These are phyloP conservation scores for Aureobasidium sp. DNA, from an alignment of 2,329 filamentous ascomycete species.

Conservation along the genomic window DNA sequence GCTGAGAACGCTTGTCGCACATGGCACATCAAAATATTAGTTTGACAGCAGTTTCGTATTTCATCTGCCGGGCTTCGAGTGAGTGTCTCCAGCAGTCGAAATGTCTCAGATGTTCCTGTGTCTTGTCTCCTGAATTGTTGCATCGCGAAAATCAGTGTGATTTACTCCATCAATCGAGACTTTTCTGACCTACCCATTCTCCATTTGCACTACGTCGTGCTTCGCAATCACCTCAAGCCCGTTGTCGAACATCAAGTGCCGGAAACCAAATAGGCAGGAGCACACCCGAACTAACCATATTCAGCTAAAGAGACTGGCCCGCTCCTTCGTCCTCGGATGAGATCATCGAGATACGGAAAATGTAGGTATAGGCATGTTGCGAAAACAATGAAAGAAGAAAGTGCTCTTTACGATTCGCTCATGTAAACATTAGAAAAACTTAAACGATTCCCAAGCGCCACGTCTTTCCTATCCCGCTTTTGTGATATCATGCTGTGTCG, in stretches of 20 bases:
- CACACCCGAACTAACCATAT: background rate
- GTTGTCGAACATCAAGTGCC: too few species aligned
- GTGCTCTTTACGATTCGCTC: background rate
- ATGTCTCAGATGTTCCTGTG: background rate
- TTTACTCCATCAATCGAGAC: too few species aligned
- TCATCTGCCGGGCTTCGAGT: background rate
- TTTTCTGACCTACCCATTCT: too few species aligned
- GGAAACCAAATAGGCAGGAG: background rate
- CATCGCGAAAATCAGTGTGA: too few species aligned
- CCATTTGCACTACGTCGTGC: too few species aligned
- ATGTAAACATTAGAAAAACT: background rate
- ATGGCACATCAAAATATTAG: background rate
- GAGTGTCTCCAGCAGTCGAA: background rate
- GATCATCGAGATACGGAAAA: background rate
- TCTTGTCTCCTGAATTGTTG: too few species aligned
- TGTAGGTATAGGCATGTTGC: too few species aligned
- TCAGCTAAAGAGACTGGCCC: background rate
- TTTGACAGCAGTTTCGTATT: background rate
- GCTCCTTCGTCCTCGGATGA: background rate
- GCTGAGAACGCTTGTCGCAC: background rate
- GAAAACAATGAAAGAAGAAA: background rate
- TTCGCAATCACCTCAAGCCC: too few species aligned
- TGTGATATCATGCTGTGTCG: slow-evolving; percentile 7
- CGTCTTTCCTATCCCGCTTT: background rate
- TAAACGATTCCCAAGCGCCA: background rate